Percentiles rank a stretch among this genome's conserved stretches.
Evolutionary conservation across 164 flowering plant genomes (phyloP).

Genomic region (Tetrastigma voinierianum): DNA sequence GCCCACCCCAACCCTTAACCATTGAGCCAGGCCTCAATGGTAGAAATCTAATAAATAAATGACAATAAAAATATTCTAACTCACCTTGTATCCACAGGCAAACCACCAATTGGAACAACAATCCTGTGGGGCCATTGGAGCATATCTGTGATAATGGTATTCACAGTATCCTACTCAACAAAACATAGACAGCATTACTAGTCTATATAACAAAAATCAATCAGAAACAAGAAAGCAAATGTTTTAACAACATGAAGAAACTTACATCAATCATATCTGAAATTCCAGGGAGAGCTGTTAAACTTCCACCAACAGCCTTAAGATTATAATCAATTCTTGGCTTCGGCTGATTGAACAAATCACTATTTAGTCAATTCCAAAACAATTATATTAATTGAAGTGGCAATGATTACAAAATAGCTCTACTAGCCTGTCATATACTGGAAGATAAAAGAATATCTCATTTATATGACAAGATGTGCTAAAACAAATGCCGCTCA

Average conservation of each 20-base stretch:
- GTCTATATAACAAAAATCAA: conserved; percentile 1
- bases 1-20: no score
- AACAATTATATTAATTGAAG: background rate
- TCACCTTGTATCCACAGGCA: conserved; percentile 84
- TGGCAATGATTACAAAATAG: conserved; percentile 2
- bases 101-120: conserved; percentile 94
- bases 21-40: no score
- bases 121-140: conserved; percentile 99
- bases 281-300: conserved; percentile 93
- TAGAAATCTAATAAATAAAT: no score
- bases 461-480: background rate
- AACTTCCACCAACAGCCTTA: conserved; percentile 98
- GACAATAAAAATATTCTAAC: background rate
- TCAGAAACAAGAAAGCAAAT: background rate
- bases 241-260: conserved; percentile 6
- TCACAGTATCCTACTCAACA: conserved; percentile 72
- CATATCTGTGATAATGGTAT: conserved; percentile 86
- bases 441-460: background rate
- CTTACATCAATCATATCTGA: conserved; percentile 99
- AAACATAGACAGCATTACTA: conserved; percentile 1
- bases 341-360: conserved; percentile 59
- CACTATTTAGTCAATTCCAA: conserved; percentile 15
- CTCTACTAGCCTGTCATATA: background rate
- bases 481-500: no score
- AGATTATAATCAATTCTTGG: conserved; percentile 90